phyloP scores from a whole-genome alignment of 2,329 filamentous ascomycete genomes.

The Arthrobotrys musiformis region DNA sequence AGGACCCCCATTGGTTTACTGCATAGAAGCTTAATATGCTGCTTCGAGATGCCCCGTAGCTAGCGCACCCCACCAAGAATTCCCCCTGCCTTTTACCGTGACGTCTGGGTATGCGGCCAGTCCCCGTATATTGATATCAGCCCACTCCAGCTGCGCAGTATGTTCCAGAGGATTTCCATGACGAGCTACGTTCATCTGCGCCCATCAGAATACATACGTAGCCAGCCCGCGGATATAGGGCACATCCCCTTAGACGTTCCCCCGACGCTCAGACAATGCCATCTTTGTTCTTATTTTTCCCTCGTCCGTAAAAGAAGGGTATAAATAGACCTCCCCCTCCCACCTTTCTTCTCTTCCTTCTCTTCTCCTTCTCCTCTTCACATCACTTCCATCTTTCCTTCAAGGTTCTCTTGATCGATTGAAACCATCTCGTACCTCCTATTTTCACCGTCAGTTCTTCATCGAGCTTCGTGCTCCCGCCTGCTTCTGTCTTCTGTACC shows the following conservation, averaged over 20 bases:
- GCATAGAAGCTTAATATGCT: no score
- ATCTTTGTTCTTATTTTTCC: neutral
- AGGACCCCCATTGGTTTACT: no score
- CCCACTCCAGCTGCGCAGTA: neutral
- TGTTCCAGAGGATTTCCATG: neutral
- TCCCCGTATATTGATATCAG: neutral
- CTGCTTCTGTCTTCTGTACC: neutral
- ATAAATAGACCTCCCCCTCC: conserved; percentile 7
- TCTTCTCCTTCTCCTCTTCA: neutral
- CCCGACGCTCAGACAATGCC: neutral
- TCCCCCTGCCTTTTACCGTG: no score
- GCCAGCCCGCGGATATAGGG: neutral
- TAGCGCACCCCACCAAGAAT: neutral
- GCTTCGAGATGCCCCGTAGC: neutral
- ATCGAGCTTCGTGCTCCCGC: neutral
- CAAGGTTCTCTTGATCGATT: neutral
- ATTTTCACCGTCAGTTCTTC: neutral
- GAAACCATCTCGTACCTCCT: neutral
- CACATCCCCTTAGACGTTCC: neutral
- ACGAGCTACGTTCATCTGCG: neutral
- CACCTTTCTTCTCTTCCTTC: neutral
- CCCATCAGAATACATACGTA: neutral
- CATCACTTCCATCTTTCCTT: neutral
- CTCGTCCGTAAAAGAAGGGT: neutral
- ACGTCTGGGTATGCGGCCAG: no score